These are phyloP conservation scores for Rhodotorula kratochvilovae DNA, from an alignment of 768 basidiomycete species.

Conservation along the genomic window DNA sequence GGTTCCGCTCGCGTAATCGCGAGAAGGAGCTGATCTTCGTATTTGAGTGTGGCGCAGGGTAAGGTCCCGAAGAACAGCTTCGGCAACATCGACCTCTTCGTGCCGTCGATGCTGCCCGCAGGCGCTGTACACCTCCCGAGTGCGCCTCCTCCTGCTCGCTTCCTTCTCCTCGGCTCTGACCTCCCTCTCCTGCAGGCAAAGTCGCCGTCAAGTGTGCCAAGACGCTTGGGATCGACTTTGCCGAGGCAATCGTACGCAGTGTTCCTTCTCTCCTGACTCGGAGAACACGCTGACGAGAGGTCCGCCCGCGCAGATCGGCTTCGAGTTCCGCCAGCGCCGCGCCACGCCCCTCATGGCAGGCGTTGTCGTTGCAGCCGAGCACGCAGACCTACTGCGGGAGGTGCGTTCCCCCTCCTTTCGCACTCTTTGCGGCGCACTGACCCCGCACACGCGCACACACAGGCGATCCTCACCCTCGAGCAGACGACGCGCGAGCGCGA, in stretches of 20 bases:
- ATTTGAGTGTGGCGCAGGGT: constrained; percentile 57
- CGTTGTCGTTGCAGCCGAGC: constrained; percentile 77
- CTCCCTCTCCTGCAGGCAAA: constrained; percentile 57
- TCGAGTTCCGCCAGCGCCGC: constrained; percentile 89
- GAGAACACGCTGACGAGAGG: constrained; percentile 2
- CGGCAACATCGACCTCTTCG: constrained; percentile 94
- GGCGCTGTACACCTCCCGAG: constrained; percentile 88
- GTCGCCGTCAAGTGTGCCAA: constrained; percentile 83
- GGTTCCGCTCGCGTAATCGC: not conserved
- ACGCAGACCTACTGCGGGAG: constrained; percentile 68
- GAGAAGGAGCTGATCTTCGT: not conserved
- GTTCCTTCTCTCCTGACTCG: not conserved
- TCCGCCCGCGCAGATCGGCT: constrained; percentile 75
- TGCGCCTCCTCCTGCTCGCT: constrained; percentile 55
- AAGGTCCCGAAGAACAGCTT: constrained; percentile 90
- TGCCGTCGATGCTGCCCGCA: constrained; percentile 83
- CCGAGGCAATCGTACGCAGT: constrained; percentile 83
- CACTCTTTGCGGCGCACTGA: not conserved
- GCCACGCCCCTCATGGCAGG: constrained; percentile 81
- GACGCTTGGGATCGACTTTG: constrained; percentile 79
- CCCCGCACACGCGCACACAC: not conserved
- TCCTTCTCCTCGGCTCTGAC: not conserved
- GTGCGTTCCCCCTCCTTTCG: constrained; percentile 49
- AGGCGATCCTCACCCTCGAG: constrained; percentile 84
- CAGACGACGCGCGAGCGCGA: constrained; percentile 72